Evolutionary conservation across 2,329 filamentous ascomycete genomes (phyloP).

Genomic region (Trichoderma atroviride): DNA sequence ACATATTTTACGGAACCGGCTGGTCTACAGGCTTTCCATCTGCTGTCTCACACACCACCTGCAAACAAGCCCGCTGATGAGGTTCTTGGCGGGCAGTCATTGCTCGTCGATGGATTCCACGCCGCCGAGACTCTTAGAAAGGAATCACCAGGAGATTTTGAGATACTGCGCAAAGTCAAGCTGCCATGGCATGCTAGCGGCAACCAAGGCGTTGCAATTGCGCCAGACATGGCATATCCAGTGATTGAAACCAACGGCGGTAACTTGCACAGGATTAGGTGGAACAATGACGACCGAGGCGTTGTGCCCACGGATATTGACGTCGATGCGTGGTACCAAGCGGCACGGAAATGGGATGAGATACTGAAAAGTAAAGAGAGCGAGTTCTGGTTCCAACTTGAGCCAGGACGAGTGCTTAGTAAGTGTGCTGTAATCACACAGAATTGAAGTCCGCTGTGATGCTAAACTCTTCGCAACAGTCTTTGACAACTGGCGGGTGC

Average conservation of each 20-base stretch:
- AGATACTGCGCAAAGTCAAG: constrained; percentile 56
- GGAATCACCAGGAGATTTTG: constrained; percentile 59
- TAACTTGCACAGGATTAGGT: constrained; percentile 66
- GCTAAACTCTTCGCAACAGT: constrained; percentile 51
- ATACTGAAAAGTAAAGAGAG: constrained; percentile 66
- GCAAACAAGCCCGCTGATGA: constrained; percentile 39
- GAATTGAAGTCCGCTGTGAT: background rate
- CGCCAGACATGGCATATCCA: constrained; percentile 69
- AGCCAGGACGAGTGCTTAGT: constrained; percentile 78
- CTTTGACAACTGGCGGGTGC: constrained; percentile 94
- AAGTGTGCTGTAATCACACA: constrained; percentile 36
- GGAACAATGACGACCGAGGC: constrained; percentile 91
- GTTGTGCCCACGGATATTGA: constrained; percentile 59
- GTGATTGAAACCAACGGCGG: constrained; percentile 65
- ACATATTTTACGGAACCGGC: constrained; percentile 95
- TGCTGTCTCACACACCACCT: constrained; percentile 69
- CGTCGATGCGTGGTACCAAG: constrained; percentile 72
- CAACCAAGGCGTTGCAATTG: constrained; percentile 79
- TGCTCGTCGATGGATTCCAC: constrained; percentile 85
- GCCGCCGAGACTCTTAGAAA: constrained; percentile 63
- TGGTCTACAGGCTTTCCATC: constrained; percentile 88
- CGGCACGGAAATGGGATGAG: constrained; percentile 72
- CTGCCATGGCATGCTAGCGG: constrained; percentile 87
- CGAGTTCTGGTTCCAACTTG: constrained; percentile 79
- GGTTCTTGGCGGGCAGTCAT: constrained; percentile 68